Evolutionary conservation across 2,329 filamentous ascomycete species (phyloP).

Genomic region (Monilinia polystroma): DNA sequence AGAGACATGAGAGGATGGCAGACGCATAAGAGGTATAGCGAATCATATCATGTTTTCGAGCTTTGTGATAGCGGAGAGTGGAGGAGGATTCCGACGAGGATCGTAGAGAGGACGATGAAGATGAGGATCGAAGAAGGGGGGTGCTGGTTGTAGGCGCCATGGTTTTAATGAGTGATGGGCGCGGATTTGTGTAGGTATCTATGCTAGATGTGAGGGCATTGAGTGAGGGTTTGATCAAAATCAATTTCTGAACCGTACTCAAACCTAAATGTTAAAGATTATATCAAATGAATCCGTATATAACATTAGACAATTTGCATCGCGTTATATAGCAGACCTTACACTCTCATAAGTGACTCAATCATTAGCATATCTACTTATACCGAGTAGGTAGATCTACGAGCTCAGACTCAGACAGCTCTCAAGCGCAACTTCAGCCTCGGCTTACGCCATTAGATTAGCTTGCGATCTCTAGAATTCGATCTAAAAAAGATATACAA

Average conservation of each 20-base stretch:
- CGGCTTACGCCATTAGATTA: slow-evolving; percentile 18
- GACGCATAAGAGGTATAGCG: slow-evolving; percentile 51
- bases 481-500: too few relatives aligned
- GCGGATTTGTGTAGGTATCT: slow-evolving; percentile 5
- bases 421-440: slow-evolving; percentile 7
- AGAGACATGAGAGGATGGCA: slow-evolving; percentile 62
- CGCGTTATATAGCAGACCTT: too few relatives aligned
- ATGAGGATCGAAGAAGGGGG: slow-evolving; percentile 19
- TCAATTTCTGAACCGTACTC: not conserved
- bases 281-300: too few relatives aligned
- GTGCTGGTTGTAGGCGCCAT: slow-evolving; percentile 20
- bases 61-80: slow-evolving; percentile 9
- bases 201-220: slow-evolving; percentile 5
- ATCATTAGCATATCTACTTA: too few relatives aligned
- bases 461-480: not conserved
- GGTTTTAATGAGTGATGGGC: slow-evolving; percentile 2
- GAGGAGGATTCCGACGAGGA: slow-evolving; percentile 14
- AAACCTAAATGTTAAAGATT: too few relatives aligned
- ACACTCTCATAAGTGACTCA: not conserved
- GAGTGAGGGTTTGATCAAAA: not conserved
- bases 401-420: not conserved
- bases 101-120: slow-evolving; percentile 9
- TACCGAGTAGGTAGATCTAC: not conserved
- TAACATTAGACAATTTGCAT: too few relatives aligned
- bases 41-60: slow-evolving; percentile 31